Evolutionary conservation across 805 yeast species (phyloP), one percentile per base, ranked within the genome.

Genomic region (Teunomyces pallodes): DNA sequence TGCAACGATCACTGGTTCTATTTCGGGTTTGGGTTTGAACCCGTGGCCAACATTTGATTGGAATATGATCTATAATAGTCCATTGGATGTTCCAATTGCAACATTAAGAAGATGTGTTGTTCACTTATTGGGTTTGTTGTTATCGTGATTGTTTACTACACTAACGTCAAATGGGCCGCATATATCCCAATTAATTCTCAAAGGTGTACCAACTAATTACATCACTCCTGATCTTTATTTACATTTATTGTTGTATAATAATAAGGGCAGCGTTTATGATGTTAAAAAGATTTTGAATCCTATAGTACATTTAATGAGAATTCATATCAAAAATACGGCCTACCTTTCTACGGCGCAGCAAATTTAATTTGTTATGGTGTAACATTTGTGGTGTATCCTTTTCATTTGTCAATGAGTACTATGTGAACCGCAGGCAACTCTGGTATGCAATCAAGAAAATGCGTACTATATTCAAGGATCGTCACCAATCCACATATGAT

Each of bases 21-120:
- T 52, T 5, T 42, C 48, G 24, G 84, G 84, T n/a, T 48, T 81
- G 28, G 85, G 84, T 5, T 49, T 79, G 32, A 81, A 79, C 57
- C 84, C 84, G 10, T 56, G 78, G 38, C 60, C 84, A 7, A 70
- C 81, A 1, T 73, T 81, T 59, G 86, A 81, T 42, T 80, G 83
- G 62, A 79, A 77, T 60, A 60, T 72, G 27, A 53, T 72, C 6
- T 54, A 59, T 16, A 60, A 52, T 31, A 54, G 30, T 32, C 42
- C 46, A 2, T 62, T 60, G 44, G 43, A 49, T 3, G 24, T 42
- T 20, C 69, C 69, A 13, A 59, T 63, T 48, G 62, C 63, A 7
- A 56, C 58, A 16, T 9, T 54, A 5, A 56, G 54, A 42, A 55
- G 47, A 43, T 61, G 56, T 46, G 46, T 58, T 32, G 70, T 69